Conservation (phyloP, 1,139 yeast genomes). For the Geotrichum candidum region DNA sequence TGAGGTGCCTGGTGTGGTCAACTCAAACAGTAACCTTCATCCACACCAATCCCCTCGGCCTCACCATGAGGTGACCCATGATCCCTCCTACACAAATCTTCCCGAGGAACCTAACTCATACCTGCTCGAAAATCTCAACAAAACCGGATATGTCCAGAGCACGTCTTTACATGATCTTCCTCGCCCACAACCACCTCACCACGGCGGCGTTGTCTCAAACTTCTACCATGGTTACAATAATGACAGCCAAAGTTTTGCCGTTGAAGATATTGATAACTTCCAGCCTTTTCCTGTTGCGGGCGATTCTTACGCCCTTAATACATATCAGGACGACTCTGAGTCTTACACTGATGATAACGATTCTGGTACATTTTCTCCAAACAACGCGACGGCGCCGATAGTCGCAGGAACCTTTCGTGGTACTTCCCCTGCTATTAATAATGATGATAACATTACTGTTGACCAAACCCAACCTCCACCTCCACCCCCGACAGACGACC, state of each 20-base stretch:
- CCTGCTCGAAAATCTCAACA: slow-evolving; percentile 1
- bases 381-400: neutral
- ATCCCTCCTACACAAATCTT: neutral
- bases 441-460: neutral
- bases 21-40: neutral
- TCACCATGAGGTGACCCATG: slow-evolving; percentile 9
- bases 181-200: neutral
- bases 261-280: slow-evolving; percentile 14
- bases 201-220: neutral
- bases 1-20: neutral
- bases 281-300: slow-evolving; percentile 34
- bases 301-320: slow-evolving; percentile 37
- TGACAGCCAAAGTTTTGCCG: slow-evolving; percentile 7
- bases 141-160: neutral
- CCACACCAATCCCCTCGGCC: slow-evolving; percentile 1
- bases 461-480: neutral
- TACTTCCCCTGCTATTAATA: neutral
- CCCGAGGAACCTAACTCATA: slow-evolving; percentile 11
- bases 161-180: slow-evolving; percentile 1
- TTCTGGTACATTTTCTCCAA: neutral
- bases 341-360: neutral
- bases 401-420: neutral
- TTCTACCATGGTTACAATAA: slow-evolving; percentile 11
- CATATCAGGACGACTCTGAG: slow-evolving; percentile 30
- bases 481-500: neutral